Conservation (phyloP, 352 stramenopile species). For the Globisporangium camurandrum region DNA sequence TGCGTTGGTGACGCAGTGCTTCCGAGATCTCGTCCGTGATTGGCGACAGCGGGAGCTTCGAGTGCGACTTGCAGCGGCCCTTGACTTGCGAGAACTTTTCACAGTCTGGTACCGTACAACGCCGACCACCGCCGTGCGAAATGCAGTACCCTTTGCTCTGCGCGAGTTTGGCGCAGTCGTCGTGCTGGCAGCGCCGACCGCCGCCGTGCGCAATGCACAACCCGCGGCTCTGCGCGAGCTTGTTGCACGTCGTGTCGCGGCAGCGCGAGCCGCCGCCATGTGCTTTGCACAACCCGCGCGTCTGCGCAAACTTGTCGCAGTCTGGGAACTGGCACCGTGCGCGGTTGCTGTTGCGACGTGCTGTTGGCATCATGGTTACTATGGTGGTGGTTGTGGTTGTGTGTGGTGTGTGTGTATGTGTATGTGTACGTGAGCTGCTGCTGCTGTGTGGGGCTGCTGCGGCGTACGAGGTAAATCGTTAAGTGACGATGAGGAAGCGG, state of each 20-base stretch:
- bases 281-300: slow-evolving; percentile 71
- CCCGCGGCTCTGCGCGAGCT: slow-evolving; percentile 68
- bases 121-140: slow-evolving; percentile 66
- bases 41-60: slow-evolving; percentile 39
- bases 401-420: background rate
- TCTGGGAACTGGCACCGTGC: slow-evolving; percentile 58
- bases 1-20: slow-evolving; percentile 14
- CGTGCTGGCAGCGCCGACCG: slow-evolving; percentile 63
- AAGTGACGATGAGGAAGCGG: slow-evolving; percentile 18
- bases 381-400: slow-evolving; percentile 16
- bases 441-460: slow-evolving; percentile 9
- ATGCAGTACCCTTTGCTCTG: slow-evolving; percentile 82
- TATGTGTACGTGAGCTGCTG: background rate
- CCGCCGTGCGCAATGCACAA: slow-evolving; percentile 77
- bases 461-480: slow-evolving; percentile 22
- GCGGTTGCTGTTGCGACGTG: slow-evolving; percentile 57
- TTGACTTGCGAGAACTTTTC: slow-evolving; percentile 88
- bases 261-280: slow-evolving; percentile 79
- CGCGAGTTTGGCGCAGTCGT: slow-evolving; percentile 63
- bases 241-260: slow-evolving; percentile 67
- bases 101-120: slow-evolving; percentile 65
- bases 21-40: slow-evolving; percentile 13
- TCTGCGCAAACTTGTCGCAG: slow-evolving; percentile 86
- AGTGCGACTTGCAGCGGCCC: slow-evolving; percentile 80
- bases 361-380: slow-evolving; percentile 23